Conservation (phyloP, 495 filamentous ascomycete species). For the Annulohypoxylon bovei region DNA sequence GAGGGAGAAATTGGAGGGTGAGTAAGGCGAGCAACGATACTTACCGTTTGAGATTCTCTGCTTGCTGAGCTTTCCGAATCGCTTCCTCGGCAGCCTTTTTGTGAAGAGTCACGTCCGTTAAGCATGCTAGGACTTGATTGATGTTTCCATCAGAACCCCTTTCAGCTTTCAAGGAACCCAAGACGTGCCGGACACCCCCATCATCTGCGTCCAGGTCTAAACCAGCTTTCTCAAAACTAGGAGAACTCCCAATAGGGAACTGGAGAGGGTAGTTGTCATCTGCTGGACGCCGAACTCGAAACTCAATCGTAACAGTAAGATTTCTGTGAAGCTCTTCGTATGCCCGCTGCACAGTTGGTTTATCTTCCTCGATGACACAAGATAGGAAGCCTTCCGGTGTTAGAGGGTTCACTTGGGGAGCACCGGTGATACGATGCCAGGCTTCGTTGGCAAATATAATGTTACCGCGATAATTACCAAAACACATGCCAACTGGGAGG, state of each 20-base stretch:
- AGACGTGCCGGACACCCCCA: conserved; percentile 48
- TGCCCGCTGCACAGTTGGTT: conserved; percentile 41
- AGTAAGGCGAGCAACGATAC: not conserved
- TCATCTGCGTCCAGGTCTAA: conserved; percentile 49
- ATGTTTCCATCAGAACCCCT: conserved; percentile 49
- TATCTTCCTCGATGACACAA: conserved; percentile 55
- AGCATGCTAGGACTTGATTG: conserved; percentile 53
- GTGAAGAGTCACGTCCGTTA: conserved; percentile 58
- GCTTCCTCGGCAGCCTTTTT: conserved; percentile 56
- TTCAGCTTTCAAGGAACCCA: conserved; percentile 55
- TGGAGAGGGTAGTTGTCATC: conserved; percentile 35
- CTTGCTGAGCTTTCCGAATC: conserved; percentile 55
- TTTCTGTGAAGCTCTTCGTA: conserved; percentile 51
- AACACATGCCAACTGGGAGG: conserved; percentile 76
- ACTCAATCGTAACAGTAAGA: conserved; percentile 52
- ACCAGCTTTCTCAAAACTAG: conserved; percentile 55
- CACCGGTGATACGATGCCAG: conserved; percentile 71
- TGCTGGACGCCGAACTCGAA: conserved; percentile 47
- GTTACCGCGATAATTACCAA: conserved; percentile 67
- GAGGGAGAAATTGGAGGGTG: not conserved
- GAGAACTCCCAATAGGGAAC: conserved; percentile 48
- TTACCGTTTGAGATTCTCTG: conserved; percentile 57
- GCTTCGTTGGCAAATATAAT: conserved; percentile 77
- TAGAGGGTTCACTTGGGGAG: conserved; percentile 57
- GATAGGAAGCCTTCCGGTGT: conserved; percentile 47